Evolutionary conservation across 2,329 filamentous ascomycete genomes (phyloP).

Genomic region (Tolypocladium album): DNA sequence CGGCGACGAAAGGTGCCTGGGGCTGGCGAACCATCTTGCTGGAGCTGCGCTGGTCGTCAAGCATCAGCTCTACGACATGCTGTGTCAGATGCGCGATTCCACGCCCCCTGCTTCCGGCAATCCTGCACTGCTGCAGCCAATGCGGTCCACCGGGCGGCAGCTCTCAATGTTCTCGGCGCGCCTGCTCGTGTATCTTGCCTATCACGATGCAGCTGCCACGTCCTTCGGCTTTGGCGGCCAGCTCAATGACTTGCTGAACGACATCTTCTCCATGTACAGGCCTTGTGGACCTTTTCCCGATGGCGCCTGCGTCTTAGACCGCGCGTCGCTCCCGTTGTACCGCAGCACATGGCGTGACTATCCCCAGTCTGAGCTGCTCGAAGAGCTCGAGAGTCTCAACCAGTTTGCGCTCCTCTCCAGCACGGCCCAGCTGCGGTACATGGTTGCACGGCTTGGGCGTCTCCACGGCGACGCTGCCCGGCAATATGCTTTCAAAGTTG

Average conservation of each 20-base stretch:
- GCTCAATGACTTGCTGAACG: not conserved
- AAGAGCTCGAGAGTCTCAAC: not conserved
- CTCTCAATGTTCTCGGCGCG: not conserved
- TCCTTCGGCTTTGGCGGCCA: not conserved
- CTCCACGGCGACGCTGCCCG: not conserved
- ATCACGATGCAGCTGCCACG: not conserved
- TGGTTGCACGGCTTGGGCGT: not conserved
- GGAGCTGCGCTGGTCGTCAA: not conserved
- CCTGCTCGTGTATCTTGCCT: not conserved
- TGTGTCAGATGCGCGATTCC: not conserved
- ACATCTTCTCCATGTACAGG: not conserved
- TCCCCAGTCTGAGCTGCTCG: not conserved
- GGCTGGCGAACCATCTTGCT: not conserved
- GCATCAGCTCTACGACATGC: not conserved
- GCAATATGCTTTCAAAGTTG: not conserved
- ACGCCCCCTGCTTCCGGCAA: not conserved
- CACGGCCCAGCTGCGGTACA: not conserved
- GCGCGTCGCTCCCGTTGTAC: not conserved
- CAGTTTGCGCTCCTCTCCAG: not conserved
- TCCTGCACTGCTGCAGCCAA: not conserved
- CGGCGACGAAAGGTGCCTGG: slow-evolving; percentile 16
- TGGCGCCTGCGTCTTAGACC: not conserved
- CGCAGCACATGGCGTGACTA: not conserved
- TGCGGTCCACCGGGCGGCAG: not conserved
- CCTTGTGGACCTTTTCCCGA: not conserved